Evolutionary conservation across 2,329 filamentous ascomycete genomes (phyloP), one percentile per base, ranked within the genome.

Genomic region (Claviceps monticola): DNA sequence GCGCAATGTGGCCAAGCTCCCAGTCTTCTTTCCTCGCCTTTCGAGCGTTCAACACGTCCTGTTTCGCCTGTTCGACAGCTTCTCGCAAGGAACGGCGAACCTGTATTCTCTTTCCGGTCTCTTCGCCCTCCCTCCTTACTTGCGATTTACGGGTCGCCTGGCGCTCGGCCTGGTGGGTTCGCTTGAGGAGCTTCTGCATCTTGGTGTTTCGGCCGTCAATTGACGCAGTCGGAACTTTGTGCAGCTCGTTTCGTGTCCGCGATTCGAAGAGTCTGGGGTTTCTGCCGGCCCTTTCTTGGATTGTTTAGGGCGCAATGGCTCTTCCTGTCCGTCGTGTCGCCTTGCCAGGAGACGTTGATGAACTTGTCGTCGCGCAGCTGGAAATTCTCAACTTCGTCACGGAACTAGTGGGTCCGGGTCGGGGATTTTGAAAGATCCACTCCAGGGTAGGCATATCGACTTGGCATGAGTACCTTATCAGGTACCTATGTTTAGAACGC

Each of bases 1-100:
- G 89, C 3, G 88, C 84, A 56, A 95, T 64, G 8, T 86, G 78
- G 0, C 90, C 91, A 57, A 88, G 68, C 56, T 84, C 72, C 80
- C 86, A 95, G 66, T 91, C 83, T 64, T 95, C 85, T 55, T 75
- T 77, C 50, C 85, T 78, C 48, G 76, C 73, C 57, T 71, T 63
- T 37, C 70, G 68, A 46, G 74, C 71, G 42, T 69, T 64, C 49
- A 64, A 62, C 14, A 72, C 54, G 55, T 68, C 66, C 46, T 63
- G 50, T 36, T 62, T 58, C 51, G 69, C 59, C 55, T 72, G 66
- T 4, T 56, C 51, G 34, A 63, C 58, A 51, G 65, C 63, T 5
- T 56, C 51, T 39, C 60, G 59, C 49, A 67, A 56, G 50, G 66
- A 59, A 39, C 62, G 57, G 55, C 64, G 62, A 52, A 62, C 63